phyloP scores from a whole-genome alignment of 2,329 filamentous ascomycete genomes.

The Fusarium robinianum region DNA sequence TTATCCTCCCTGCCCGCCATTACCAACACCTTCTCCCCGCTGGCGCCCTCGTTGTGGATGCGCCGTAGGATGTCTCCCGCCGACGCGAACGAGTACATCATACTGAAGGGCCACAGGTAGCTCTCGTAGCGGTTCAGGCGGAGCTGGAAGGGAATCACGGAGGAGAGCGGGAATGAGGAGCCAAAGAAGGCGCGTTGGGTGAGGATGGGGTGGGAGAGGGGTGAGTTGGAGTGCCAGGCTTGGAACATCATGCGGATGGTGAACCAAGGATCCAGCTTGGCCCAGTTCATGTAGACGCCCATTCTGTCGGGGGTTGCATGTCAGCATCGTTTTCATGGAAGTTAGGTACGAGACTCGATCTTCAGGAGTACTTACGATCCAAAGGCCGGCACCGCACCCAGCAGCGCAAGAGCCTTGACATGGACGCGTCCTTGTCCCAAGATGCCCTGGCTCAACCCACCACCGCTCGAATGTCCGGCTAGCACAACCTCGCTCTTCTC shows the following conservation, averaged over 20 bases:
- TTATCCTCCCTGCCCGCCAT: slow-evolving; percentile 48
- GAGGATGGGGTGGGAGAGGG: slow-evolving; percentile 55
- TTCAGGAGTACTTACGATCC: slow-evolving; percentile 38
- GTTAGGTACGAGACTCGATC: neutral
- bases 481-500: slow-evolving; percentile 46
- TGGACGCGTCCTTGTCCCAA: slow-evolving; percentile 47
- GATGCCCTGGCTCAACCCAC: slow-evolving; percentile 54
- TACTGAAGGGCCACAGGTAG: slow-evolving; percentile 56
- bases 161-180: slow-evolving; percentile 43
- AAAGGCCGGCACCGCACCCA: slow-evolving; percentile 53
- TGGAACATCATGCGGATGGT: slow-evolving; percentile 51
- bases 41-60: slow-evolving; percentile 33
- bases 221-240: slow-evolving; percentile 54
- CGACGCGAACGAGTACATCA: slow-evolving; percentile 51
- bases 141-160: slow-evolving; percentile 49
- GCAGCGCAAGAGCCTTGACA: slow-evolving; percentile 51
- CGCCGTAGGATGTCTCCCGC: slow-evolving; percentile 46
- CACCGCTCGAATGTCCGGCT: slow-evolving; percentile 57
- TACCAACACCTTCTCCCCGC: slow-evolving; percentile 42
- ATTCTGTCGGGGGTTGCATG: slow-evolving; percentile 39
- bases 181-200: slow-evolving; percentile 57
- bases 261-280: slow-evolving; percentile 53
- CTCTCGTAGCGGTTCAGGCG: slow-evolving; percentile 55
- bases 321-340: neutral
- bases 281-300: slow-evolving; percentile 54